Evolutionary conservation across 371 early-diverging fungal genomes (phyloP).

Genomic region (Circinella umbellata): DNA sequence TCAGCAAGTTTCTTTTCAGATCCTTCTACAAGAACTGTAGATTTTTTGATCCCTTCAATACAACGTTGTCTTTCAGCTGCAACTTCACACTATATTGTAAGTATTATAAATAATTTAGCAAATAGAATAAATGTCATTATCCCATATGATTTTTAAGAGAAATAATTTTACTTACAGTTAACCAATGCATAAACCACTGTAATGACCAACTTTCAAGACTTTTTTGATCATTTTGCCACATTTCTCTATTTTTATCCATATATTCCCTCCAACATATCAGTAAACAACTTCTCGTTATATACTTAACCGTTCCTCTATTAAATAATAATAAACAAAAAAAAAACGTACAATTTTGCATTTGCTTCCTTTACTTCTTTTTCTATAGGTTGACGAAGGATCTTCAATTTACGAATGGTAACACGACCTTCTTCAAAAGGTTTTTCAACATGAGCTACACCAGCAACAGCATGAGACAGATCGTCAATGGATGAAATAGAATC

Average conservation of each 20-base stretch:
- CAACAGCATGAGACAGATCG: constrained; percentile 42
- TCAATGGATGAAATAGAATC: constrained; percentile 26
- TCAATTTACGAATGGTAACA: constrained; percentile 30
- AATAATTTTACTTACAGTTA: constrained; percentile 34
- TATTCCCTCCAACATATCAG: background rate
- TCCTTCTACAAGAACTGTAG: constrained; percentile 31
- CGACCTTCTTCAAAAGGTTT: constrained; percentile 35
- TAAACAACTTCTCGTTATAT: background rate
- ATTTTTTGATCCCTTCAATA: constrained; percentile 31
- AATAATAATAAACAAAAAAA: background rate
- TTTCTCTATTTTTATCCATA: constrained; percentile 18
- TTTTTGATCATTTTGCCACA: constrained; percentile 38
- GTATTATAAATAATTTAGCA: background rate
- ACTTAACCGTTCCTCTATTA: background rate
- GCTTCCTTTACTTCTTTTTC: constrained; percentile 39
- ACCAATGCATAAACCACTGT: constrained; percentile 37
- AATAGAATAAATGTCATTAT: background rate
- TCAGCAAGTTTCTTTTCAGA: constrained; percentile 20
- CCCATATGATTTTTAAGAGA: no score
- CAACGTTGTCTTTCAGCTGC: constrained; percentile 32
- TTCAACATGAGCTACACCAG: constrained; percentile 46
- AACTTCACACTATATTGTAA: constrained; percentile 37
- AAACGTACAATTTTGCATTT: constrained; percentile 43
- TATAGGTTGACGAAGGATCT: constrained; percentile 35
- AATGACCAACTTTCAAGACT: constrained; percentile 42